phyloP scores from a whole-genome alignment of 1,139 yeast species.

The Kodamaea sp. region DNA sequence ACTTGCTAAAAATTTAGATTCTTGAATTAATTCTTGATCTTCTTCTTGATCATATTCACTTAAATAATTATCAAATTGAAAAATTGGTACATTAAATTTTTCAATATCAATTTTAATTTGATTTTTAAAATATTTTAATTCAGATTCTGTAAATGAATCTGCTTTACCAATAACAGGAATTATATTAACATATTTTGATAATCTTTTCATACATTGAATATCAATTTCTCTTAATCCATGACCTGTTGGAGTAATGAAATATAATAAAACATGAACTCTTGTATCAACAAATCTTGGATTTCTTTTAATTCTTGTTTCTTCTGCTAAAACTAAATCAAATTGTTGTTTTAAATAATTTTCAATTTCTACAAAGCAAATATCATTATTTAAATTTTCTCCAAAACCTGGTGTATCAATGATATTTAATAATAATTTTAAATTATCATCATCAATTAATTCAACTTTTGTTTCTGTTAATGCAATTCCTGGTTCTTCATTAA shows the following conservation, averaged over 20 bases:
- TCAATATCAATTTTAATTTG: conserved; percentile 68
- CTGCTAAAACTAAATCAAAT: conserved; percentile 86
- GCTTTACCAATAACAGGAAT: conserved; percentile 87
- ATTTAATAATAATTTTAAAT: conserved; percentile 60
- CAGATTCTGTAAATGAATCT: conserved; percentile 78
- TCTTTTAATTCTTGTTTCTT: conserved; percentile 88
- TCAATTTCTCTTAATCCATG: conserved; percentile 76
- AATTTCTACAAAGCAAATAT: conserved; percentile 61
- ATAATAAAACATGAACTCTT: conserved; percentile 68
- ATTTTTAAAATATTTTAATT: conserved; percentile 55
- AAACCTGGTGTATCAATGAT: conserved; percentile 78
- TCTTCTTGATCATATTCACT: conserved; percentile 48
- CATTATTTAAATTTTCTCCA: conserved; percentile 68
- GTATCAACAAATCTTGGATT: conserved; percentile 78
- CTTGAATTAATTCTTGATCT: conserved; percentile 75
- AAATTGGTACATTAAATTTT: conserved; percentile 74
- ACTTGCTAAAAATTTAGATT: conserved; percentile 70
- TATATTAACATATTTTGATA: conserved; percentile 79
- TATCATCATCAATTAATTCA: conserved; percentile 73
- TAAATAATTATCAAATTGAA: conserved; percentile 58
- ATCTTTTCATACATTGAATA: conserved; percentile 69
- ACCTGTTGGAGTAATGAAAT: conserved; percentile 72
- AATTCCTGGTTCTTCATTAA: conserved; percentile 55
- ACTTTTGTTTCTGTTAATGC: conserved; percentile 66
- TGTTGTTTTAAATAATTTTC: conserved; percentile 79